phyloP scores from a whole-genome alignment of 768 basidiomycete genomes.

The Trametes gibbosa region DNA sequence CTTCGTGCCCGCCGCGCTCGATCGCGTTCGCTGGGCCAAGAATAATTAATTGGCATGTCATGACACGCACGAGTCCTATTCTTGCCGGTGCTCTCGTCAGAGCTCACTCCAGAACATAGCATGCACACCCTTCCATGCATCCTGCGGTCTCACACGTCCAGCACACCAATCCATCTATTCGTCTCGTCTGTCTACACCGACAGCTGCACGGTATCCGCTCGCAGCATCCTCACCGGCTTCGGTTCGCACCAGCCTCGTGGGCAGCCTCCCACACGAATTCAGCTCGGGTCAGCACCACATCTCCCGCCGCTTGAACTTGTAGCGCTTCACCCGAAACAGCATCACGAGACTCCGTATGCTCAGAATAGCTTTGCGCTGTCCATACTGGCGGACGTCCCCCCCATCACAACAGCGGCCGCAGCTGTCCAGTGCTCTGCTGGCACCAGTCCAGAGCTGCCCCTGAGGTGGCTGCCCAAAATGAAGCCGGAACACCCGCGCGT shows the following conservation, averaged over 20 bases:
- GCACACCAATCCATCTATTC: background rate
- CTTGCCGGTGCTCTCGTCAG: background rate
- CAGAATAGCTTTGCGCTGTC: slow-evolving; percentile 2
- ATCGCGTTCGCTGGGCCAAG: slow-evolving; percentile 3
- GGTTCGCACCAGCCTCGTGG: background rate
- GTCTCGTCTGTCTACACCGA: background rate
- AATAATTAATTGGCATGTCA: too few species aligned
- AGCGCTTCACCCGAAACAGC: background rate
- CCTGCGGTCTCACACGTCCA: background rate
- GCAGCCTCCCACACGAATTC: slow-evolving; percentile 13
- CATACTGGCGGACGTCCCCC: background rate
- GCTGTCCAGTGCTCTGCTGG: background rate
- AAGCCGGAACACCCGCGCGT: background rate
- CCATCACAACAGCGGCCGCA: slow-evolving; percentile 13
- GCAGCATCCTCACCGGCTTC: background rate
- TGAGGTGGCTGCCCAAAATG: background rate
- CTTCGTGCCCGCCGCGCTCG: slow-evolving; percentile 4
- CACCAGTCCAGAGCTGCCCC: background rate
- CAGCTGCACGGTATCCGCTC: background rate
- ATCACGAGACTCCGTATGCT: slow-evolving; percentile 7
- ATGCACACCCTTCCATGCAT: background rate
- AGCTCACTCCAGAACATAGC: background rate
- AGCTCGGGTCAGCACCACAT: background rate
- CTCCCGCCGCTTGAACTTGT: background rate
- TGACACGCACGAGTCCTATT: slow-evolving; percentile 7